Conservation (phyloP, 495 filamentous ascomycete species). For the Aspergillus coremiiformis region DNA sequence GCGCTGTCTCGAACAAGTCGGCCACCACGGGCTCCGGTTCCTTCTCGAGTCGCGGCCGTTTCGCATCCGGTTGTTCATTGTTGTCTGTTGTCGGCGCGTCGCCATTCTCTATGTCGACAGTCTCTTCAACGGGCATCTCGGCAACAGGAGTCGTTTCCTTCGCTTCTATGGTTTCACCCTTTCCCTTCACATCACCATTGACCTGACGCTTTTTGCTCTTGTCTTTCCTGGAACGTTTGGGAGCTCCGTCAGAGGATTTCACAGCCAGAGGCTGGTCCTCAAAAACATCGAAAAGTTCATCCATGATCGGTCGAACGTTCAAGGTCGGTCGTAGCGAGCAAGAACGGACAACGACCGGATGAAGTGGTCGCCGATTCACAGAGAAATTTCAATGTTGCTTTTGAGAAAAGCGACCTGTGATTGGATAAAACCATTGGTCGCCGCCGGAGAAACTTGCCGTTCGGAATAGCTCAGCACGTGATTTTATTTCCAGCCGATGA, state of each 20-base stretch:
- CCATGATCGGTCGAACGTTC: conserved; percentile 44
- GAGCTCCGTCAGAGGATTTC: conserved; percentile 20
- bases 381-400: conserved; percentile 31
- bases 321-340: conserved; percentile 9
- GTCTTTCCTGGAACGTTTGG: conserved; percentile 46
- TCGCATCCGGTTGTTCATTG: conserved; percentile 49
- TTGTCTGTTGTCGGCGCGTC: conserved; percentile 22
- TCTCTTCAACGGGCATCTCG: conserved; percentile 13
- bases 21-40: conserved; percentile 77
- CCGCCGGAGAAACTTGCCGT: conserved; percentile 20
- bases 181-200: conserved; percentile 62
- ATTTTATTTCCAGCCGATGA: conserved; percentile 7
- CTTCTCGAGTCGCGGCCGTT: conserved; percentile 67
- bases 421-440: background rate
- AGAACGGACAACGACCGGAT: conserved; percentile 6
- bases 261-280: conserved; percentile 53
- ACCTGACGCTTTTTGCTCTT: conserved; percentile 76
- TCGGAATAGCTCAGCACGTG: conserved; percentile 17
- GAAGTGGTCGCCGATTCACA: conserved; percentile 1
- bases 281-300: conserved; percentile 82
- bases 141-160: conserved; percentile 25
- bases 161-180: conserved; percentile 36
- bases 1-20: conserved; percentile 92
- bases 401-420: conserved; percentile 23
- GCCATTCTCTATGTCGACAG: conserved; percentile 12